Evolutionary conservation across 306 rosid species (phyloP), one percentile per base, ranked within the genome.

Genomic region (Medicago lupulina): DNA sequence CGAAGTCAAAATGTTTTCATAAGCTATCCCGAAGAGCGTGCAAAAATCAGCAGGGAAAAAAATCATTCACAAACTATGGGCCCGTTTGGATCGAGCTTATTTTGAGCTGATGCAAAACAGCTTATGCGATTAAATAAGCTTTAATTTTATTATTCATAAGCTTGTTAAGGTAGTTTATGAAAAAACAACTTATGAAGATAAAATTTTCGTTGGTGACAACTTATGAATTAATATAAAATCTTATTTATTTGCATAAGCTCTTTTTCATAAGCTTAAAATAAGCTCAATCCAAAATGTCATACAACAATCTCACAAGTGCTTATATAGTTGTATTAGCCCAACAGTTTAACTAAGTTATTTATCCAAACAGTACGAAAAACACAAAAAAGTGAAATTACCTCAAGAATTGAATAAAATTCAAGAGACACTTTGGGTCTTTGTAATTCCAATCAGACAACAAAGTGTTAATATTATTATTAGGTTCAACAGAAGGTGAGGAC

Each of bases 391-490:
- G 18, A 13, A 64, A 83, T 7, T 11, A 80, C 99, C 99, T 92
- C 83, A 96, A 85, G 67, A 66, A 86, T 67, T 89, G 93, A 86
- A 96, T 54, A 19, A 96, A 94, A 38, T 64, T 28, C 81, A 86
- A 87, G 4, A 96, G 88, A 57, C 88, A 90, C 6, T 91, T 36
- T 7, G 98, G 92, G 69, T 96, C 99, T 79, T 82, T 88, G 71
- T 86, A 9, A 67, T 88, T 86, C 99, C 99, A 96, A 82, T 84
- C 81, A 0, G 76, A 79, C 21, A 96, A 77, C 51, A 83, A 75
- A n/a, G 67, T 31, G 44, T 0, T 34, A 64, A 69, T 84, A 71
- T 0, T 71, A 60, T 74, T 85, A 74, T 3, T 55, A 59, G 10
- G 73, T n/a, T 88, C 87, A 36, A 67, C 74, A 13, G 50, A 71